Base-by-base conservation (phyloP, 768 basidiomycete genomes). In the Heimioporus sp. region DNA sequence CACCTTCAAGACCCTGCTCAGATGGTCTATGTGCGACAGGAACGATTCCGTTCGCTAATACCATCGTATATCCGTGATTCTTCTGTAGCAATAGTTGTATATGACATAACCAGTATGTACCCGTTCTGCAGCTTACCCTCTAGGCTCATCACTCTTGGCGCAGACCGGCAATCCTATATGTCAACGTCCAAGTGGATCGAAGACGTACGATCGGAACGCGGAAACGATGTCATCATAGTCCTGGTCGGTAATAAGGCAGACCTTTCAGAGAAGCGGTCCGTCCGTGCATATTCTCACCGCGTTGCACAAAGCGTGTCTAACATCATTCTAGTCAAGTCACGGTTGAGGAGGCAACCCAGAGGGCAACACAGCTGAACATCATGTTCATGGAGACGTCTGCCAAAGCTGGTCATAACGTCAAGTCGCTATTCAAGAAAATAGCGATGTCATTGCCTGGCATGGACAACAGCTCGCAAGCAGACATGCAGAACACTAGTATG, bases 321-420 rank as follows among this genome's bases (percentile, higher is more conserved):
- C 36, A 36, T 59, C 35, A n/a, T 48, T 50, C 32, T 62, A 99
- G 96, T 51, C 95, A 99, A 85, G 96, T 99, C n/a, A 98, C 96
- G 9, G 78, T 95, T 5, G 97, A 99, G 68, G 97, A 98, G 66
- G 92, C 96, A 11, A 96, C 95, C 21, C 83, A 86, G 41, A 93
- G 93, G 65, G 81, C 94, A 13, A 87, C 91, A 41, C 87, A 96
- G 67, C 75, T 97, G 56, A 87, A 86, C 63, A 92, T 98, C 59
- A 92, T 98, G 87, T 97, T 96, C 67, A 98, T 98, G 87, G 97
- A 99, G 73, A 98, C 97, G 10, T 97, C 93, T 28, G 97, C 97
- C 30, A 99, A 99, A 70, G 97, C 97, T 8, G 97, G 97, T 3
- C 97, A 98, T 69, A 99, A 99, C 58, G 97, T 99, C 55, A 99